phyloP scores from a whole-genome alignment of 2,329 filamentous ascomycete genomes.

The Lachnum nothofagi region DNA sequence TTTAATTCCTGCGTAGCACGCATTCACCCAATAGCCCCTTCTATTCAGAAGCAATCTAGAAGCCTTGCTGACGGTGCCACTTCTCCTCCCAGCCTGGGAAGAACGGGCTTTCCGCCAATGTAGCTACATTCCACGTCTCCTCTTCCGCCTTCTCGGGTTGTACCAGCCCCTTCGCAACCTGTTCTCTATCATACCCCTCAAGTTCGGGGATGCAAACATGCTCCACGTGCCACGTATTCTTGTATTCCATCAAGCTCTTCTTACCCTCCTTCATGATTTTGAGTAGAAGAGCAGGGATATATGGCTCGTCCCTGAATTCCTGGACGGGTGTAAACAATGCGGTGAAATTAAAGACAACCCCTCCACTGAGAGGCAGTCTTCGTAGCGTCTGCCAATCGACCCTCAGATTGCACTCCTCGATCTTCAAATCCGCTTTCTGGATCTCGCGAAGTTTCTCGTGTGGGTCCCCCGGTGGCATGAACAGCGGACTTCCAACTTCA shows the following conservation, averaged over 20 bases:
- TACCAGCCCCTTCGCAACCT: slow-evolving; percentile 57
- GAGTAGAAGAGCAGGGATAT: slow-evolving; percentile 62
- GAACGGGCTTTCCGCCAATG: slow-evolving; percentile 69
- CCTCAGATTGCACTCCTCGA: slow-evolving; percentile 61
- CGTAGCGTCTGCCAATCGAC: slow-evolving; percentile 88
- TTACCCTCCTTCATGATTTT: slow-evolving; percentile 70
- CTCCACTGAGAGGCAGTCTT: slow-evolving; percentile 69
- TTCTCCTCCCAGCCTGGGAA: slow-evolving; percentile 73
- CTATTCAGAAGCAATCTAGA: too few species aligned
- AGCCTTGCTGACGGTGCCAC: slow-evolving; percentile 63
- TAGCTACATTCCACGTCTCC: slow-evolving; percentile 50
- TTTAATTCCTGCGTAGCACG: too few species aligned
- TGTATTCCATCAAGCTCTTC: slow-evolving; percentile 68
- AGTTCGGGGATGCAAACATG: slow-evolving; percentile 64
- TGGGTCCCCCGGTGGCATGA: slow-evolving; percentile 64
- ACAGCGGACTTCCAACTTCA: slow-evolving; percentile 69
- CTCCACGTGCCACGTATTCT: slow-evolving; percentile 75
- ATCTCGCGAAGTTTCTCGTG: slow-evolving; percentile 55
- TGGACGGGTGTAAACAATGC: slow-evolving; percentile 71
- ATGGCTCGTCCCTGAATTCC: slow-evolving; percentile 66
- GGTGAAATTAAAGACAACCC: slow-evolving; percentile 83
- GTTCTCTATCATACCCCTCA: slow-evolving; percentile 59
- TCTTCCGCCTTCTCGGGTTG: slow-evolving; percentile 32
- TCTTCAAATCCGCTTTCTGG: slow-evolving; percentile 52
- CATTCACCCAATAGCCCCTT: too few species aligned